phyloP scores from a whole-genome alignment of 768 basidiomycete species.

The Boletales sp. region DNA sequence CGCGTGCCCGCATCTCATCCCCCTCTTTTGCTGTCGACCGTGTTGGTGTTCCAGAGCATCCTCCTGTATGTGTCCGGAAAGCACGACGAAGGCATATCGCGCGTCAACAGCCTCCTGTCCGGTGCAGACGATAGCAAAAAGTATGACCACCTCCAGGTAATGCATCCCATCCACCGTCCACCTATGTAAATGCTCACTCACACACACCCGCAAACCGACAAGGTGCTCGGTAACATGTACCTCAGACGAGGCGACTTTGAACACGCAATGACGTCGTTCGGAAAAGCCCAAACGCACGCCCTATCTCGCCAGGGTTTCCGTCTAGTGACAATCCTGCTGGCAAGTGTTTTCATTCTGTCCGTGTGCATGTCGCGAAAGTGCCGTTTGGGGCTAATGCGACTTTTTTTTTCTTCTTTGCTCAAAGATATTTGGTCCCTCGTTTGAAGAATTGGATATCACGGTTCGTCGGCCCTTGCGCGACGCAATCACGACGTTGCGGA shows the following conservation, averaged over 20 bases:
- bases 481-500: background rate
- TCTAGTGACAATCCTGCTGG: conserved; percentile 1
- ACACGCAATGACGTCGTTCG: background rate
- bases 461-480: conserved; percentile 1
- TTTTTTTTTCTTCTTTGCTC: background rate
- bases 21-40: no score
- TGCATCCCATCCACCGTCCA: background rate
- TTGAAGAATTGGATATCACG: conserved; percentile 6
- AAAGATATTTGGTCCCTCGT: conserved; percentile 3
- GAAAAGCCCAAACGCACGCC: background rate
- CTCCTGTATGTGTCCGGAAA: background rate
- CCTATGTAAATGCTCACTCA: background rate
- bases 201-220: background rate
- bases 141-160: conserved; percentile 1
- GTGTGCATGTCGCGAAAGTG: background rate
- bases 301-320: background rate
- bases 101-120: background rate
- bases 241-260: conserved; percentile 1
- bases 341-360: background rate
- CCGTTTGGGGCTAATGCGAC: no score
- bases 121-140: background rate
- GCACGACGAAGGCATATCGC: background rate
- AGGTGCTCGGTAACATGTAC: conserved; percentile 3
- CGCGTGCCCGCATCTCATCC: background rate
- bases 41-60: background rate